Evolutionary conservation across 805 yeast species (phyloP).

Genomic region (Candida hungchunana): DNA sequence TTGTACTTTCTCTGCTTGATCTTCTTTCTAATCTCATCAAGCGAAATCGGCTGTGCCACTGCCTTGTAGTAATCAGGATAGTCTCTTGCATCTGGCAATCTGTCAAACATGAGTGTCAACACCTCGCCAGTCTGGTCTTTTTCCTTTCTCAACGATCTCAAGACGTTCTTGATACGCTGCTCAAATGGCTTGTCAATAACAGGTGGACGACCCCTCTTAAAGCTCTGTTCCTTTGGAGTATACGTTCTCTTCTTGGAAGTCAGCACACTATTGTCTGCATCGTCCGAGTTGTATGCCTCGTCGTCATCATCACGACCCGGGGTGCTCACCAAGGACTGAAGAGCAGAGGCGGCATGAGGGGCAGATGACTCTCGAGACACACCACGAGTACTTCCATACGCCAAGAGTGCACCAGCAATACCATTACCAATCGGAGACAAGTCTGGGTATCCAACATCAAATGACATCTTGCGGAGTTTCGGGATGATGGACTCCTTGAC

Average conservation of each 20-base stretch:
- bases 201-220: conserved; percentile 85
- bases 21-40: conserved; percentile 72
- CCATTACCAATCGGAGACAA: conserved; percentile 20
- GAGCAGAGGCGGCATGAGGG: conserved; percentile 1
- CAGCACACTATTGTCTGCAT: conserved; percentile 4
- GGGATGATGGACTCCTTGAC: conserved; percentile 34
- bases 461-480: conserved; percentile 29
- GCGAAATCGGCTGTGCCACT: conserved; percentile 56
- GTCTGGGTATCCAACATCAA: conserved; percentile 39
- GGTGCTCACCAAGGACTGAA: conserved; percentile 11
- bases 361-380: too few relatives aligned
- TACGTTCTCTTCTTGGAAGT: conserved; percentile 8
- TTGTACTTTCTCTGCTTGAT: conserved; percentile 82
- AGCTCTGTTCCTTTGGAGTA: conserved; percentile 22
- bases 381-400: conserved; percentile 9
- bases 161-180: conserved; percentile 81
- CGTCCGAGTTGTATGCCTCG: conserved; percentile 13
- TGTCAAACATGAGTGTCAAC: conserved; percentile 68
- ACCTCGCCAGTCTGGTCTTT: conserved; percentile 47
- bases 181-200: conserved; percentile 89
- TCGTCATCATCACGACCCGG: conserved; percentile 14
- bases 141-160: conserved; percentile 76
- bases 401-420: conserved; percentile 19
- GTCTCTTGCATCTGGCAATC: conserved; percentile 62
- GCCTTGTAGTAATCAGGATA: conserved; percentile 42